A percentile compares a stretch with the other conserved stretches of the same genome.
phyloP scores from a whole-genome alignment of 2,329 filamentous ascomycete genomes.

The Nothophaeocryptopus gaeumannii region DNA sequence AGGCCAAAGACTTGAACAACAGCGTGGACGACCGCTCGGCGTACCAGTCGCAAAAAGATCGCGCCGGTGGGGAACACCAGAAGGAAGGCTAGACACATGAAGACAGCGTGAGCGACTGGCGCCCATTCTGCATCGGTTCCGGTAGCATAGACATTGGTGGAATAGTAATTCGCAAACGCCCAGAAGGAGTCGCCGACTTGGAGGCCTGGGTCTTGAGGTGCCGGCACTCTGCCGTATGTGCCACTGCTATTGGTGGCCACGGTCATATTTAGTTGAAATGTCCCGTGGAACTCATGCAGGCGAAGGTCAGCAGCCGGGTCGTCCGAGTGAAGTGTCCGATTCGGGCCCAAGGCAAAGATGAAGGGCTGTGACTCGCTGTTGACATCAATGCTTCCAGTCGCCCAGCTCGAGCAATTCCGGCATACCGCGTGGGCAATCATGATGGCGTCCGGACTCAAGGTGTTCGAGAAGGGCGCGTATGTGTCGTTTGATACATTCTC shows the following conservation, averaged over 20 bases:
- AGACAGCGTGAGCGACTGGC: constrained; percentile 30
- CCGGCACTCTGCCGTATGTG: constrained; percentile 38
- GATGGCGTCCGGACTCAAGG: constrained; percentile 23
- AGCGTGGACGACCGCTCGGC: constrained; percentile 43
- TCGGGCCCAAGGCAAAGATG: constrained; percentile 43
- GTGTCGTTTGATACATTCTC: constrained; percentile 34
- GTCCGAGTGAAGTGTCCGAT: constrained; percentile 30
- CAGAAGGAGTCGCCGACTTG: constrained; percentile 23
- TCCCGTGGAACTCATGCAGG: constrained; percentile 40
- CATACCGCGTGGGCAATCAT: constrained; percentile 39
- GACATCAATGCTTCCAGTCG: constrained; percentile 36
- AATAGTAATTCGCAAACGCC: constrained; percentile 27
- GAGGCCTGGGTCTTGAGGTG: constrained; percentile 25
- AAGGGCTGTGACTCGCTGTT: constrained; percentile 37
- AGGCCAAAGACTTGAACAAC: constrained; percentile 40
- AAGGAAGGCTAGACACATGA: constrained; percentile 38
- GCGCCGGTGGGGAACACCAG: constrained; percentile 37
- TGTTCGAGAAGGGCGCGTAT: constrained; percentile 33
- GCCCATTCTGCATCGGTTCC: constrained; percentile 23
- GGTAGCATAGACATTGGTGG: constrained; percentile 26
- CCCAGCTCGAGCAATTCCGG: constrained; percentile 40
- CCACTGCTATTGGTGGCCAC: constrained; percentile 33
- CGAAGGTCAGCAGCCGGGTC: constrained; percentile 35
- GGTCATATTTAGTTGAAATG: constrained; percentile 43
- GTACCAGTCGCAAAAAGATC: constrained; percentile 39